A percentile compares a stretch with the other conserved stretches of the same genome.
Conservation (phyloP, 2,329 filamentous ascomycete species). For the Alternaria dauci region DNA sequence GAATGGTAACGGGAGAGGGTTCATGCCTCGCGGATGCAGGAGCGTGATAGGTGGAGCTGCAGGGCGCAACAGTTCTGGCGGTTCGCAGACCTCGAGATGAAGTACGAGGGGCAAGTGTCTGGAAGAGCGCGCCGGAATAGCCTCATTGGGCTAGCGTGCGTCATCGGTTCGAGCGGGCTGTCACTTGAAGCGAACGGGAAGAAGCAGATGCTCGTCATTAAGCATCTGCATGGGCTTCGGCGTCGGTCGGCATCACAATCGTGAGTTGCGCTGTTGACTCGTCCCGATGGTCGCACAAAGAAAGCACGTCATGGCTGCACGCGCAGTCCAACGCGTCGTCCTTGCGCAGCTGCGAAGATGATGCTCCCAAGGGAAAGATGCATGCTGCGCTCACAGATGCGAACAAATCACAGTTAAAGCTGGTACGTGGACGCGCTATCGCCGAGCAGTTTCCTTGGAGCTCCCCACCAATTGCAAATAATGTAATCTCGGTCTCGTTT, state of each 20-base stretch:
- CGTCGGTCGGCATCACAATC: conserved; percentile 22
- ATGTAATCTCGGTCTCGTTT: background rate
- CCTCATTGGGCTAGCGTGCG: conserved; percentile 22
- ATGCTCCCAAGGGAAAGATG: background rate
- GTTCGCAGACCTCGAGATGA: conserved; percentile 23
- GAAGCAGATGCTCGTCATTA: conserved; percentile 35
- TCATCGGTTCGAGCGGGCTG: conserved; percentile 16
- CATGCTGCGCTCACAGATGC: background rate
- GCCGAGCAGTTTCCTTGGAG: background rate
- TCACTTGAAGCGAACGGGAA: conserved; percentile 25
- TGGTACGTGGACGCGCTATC: background rate
- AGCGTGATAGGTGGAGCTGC: conserved; percentile 28
- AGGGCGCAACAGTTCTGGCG: conserved; percentile 21
- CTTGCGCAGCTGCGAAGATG: conserved; percentile 6
- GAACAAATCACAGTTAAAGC: conserved; percentile 3
- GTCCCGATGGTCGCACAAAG: conserved; percentile 19
- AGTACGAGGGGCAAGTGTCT: conserved; percentile 22
- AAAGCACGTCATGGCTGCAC: conserved; percentile 22
- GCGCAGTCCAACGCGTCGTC: conserved; percentile 8
- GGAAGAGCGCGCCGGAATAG: conserved; percentile 28
- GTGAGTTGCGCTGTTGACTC: conserved; percentile 7
- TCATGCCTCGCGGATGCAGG: conserved; percentile 1
- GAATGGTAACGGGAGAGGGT: conserved; percentile 4
- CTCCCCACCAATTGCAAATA: background rate
- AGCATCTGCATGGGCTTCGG: conserved; percentile 27